Conservation (phyloP, 2,329 filamentous ascomycete genomes). For the Periconia sp. region DNA sequence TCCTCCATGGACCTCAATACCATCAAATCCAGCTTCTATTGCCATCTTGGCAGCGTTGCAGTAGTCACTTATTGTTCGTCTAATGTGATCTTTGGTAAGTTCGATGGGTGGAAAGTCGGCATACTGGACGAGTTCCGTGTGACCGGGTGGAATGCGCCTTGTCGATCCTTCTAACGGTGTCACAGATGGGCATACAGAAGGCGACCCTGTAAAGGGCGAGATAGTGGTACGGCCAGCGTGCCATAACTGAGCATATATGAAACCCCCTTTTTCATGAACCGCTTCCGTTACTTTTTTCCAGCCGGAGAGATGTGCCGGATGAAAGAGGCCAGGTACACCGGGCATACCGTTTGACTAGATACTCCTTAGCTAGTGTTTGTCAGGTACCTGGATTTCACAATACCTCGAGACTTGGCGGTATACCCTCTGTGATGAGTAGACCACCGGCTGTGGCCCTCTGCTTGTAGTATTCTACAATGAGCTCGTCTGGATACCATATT, state of each 20-base stretch:
- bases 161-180: constrained; percentile 51
- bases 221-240: constrained; percentile 55
- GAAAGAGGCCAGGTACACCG: constrained; percentile 34
- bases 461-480: constrained; percentile 56
- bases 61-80: constrained; percentile 49
- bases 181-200: constrained; percentile 49
- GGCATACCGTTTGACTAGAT: constrained; percentile 37
- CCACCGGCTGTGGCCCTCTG: constrained; percentile 60
- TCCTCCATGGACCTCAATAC: constrained; percentile 57
- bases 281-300: constrained; percentile 57
- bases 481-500: constrained; percentile 53
- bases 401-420: constrained; percentile 56
- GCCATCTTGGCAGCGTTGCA: constrained; percentile 57
- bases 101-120: constrained; percentile 35
- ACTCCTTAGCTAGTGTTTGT: not conserved
- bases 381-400: not conserved
- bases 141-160: constrained; percentile 34
- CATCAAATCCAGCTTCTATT: constrained; percentile 62
- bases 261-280: constrained; percentile 56
- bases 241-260: constrained; percentile 52
- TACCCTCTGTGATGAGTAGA: constrained; percentile 63
- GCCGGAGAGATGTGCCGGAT: constrained; percentile 49
- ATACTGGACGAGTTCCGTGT: constrained; percentile 37
- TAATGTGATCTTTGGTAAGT: constrained; percentile 55
- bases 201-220: constrained; percentile 44